A percentile compares a stretch with the other conserved stretches of the same genome.
These are phyloP conservation scores for Mimosa pudica DNA, from an alignment of 306 rosid species.

Conservation along the genomic window DNA sequence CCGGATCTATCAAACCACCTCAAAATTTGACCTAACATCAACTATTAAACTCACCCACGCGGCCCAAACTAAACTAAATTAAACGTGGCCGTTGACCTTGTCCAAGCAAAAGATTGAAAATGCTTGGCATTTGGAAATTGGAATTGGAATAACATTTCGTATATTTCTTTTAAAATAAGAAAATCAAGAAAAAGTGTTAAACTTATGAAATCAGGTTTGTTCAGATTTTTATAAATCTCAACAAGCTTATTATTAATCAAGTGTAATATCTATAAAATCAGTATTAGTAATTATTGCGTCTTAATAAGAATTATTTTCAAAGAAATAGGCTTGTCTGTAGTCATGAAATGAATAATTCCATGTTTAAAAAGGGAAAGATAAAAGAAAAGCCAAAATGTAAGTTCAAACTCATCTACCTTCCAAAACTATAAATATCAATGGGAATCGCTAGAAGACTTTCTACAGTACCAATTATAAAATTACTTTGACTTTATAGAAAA, in stretches of 20 bases:
- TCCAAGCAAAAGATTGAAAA: not conserved
- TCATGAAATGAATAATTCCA: not conserved
- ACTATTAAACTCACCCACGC: not conserved
- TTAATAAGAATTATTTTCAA: not conserved
- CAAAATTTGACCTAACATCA: not conserved
- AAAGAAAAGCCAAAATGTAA: not conserved
- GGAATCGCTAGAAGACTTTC: not conserved
- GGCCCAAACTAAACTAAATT: not conserved
- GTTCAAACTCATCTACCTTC: not conserved
- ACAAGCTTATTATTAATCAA: not conserved
- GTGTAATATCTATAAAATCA: no score
- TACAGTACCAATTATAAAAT: no score
- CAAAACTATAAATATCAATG: not conserved
- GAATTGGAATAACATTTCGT: not conserved
- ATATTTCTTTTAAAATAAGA: no score
- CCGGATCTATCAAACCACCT: not conserved
- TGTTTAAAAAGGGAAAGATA: not conserved
- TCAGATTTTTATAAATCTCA: not conserved
- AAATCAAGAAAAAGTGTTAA: not conserved
- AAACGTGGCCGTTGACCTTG: not conserved
- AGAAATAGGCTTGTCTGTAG: no score
- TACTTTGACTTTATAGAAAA: no score
- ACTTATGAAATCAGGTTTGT: not conserved
- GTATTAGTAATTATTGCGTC: not conserved
- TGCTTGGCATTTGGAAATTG: not conserved